Conservation (phyloP, 2,329 filamentous ascomycete genomes). For the Diplodia mutila region DNA sequence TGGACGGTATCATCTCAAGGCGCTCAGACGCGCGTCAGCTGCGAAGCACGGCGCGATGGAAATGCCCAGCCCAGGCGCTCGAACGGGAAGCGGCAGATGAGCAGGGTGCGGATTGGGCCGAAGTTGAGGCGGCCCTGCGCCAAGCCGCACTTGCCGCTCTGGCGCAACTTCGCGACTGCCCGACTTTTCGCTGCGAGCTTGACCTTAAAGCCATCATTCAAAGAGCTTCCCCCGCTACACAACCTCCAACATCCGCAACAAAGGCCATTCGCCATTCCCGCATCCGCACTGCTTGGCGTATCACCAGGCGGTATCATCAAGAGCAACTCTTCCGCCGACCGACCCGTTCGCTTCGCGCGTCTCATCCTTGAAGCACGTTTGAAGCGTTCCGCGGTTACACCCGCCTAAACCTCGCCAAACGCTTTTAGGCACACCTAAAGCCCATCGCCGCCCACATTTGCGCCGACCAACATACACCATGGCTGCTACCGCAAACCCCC, state of each 20-base stretch:
- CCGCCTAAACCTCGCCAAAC: slow-evolving; percentile 23
- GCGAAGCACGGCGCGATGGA: neutral
- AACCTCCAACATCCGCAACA: slow-evolving; percentile 8
- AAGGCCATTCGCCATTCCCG: neutral
- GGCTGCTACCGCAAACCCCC: slow-evolving; percentile 37
- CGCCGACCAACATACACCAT: slow-evolving; percentile 14
- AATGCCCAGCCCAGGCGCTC: neutral
- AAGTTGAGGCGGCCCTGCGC: slow-evolving; percentile 13
- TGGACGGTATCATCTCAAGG: neutral
- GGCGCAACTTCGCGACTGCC: slow-evolving; percentile 22
- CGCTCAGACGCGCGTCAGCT: neutral
- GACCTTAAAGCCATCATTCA: slow-evolving; percentile 5
- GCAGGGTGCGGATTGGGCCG: neutral
- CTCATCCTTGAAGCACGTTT: slow-evolving; percentile 25
- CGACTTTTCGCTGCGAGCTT: slow-evolving; percentile 14
- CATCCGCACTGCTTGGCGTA: slow-evolving; percentile 15
- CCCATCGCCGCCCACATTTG: slow-evolving; percentile 15
- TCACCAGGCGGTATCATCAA: neutral
- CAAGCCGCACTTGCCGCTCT: slow-evolving; percentile 15
- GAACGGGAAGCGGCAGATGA: slow-evolving; percentile 1
- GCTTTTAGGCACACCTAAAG: slow-evolving; percentile 21
- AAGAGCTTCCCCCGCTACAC: neutral
- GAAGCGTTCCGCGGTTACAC: slow-evolving; percentile 24
- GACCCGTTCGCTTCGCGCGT: slow-evolving; percentile 18
- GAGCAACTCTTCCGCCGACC: slow-evolving; percentile 4